Percentiles rank a stretch among this genome's conserved stretches.
phyloP scores from a whole-genome alignment of 2,329 filamentous ascomycete genomes.

The Myriosclerotinia curreyana region DNA sequence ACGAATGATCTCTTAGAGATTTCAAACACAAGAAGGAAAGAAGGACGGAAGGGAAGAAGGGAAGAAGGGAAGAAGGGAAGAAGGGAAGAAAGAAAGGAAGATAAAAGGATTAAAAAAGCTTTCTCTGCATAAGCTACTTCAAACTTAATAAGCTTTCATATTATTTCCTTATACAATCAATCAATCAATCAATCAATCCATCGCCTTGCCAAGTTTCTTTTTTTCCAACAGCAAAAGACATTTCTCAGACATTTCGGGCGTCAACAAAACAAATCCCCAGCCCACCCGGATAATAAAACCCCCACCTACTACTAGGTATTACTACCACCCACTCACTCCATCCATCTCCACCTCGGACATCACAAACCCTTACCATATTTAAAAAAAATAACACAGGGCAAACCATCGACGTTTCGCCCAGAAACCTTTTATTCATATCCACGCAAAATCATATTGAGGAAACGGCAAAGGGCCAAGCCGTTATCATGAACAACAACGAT shows the following conservation, averaged over 20 bases:
- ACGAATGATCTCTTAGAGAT: constrained; percentile 23
- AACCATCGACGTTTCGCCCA: constrained; percentile 3
- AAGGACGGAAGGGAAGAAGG: not conserved
- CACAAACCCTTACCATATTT: constrained; percentile 20
- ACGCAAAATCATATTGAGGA: constrained; percentile 5
- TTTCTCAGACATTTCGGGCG: constrained; percentile 14
- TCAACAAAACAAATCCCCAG: constrained; percentile 23
- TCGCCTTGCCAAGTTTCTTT: constrained; percentile 19
- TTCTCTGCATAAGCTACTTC: no score
- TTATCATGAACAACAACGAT: constrained; percentile 57
- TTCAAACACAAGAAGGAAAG: constrained; percentile 1
- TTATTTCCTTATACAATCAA: no score
- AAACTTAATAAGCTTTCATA: no score
- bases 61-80: no score
- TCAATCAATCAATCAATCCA: no score
- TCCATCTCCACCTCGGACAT: constrained; percentile 22
- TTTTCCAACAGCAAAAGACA: constrained; percentile 12
- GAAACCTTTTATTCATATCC: constrained; percentile 13
- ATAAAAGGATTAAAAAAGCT: no score
- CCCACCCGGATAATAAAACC: constrained; percentile 19
- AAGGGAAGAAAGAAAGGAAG: no score
- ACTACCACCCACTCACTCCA: constrained; percentile 4
- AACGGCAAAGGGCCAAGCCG: constrained; percentile 13
- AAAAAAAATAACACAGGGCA: constrained; percentile 3
- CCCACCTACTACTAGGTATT: constrained; percentile 14